Evolutionary conservation across 139 green algal species (phyloP).

Genomic region (Volvox reticuliferus): DNA sequence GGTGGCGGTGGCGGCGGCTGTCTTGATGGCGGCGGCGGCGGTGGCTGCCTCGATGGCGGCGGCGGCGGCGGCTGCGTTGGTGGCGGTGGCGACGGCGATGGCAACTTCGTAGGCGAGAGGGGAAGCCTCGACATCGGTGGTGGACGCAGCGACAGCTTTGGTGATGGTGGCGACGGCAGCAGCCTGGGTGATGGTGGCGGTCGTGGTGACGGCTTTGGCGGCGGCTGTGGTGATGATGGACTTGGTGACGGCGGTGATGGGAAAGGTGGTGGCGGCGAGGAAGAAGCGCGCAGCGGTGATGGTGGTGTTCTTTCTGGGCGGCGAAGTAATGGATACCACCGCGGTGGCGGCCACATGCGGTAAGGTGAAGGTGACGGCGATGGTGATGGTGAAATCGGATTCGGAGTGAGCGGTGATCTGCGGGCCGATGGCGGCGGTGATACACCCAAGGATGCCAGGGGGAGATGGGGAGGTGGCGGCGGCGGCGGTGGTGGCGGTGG

Average conservation of each 20-base stretch:
- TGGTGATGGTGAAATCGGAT: neutral
- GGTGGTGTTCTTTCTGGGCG: neutral
- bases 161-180: neutral
- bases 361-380: neutral
- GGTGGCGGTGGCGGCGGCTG: neutral
- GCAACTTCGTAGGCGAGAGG: no score
- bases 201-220: neutral
- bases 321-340: neutral
- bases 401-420: neutral
- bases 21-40: neutral
- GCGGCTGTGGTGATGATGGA: neutral
- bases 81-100: neutral
- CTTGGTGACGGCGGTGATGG: neutral
- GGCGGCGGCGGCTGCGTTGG: neutral
- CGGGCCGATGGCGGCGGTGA: neutral
- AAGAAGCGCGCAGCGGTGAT: neutral
- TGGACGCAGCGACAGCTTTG: no score
- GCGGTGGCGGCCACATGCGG: neutral
- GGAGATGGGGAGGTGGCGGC: neutral
- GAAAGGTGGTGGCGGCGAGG: neutral
- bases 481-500: neutral
- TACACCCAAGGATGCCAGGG: neutral
- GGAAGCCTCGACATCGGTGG: no score
- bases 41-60: neutral
- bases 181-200: no score